A percentile compares a stretch with the other conserved stretches of the same genome.
phyloP scores from a whole-genome alignment of 352 stramenopile species.

The Peronospora belbahrii region DNA sequence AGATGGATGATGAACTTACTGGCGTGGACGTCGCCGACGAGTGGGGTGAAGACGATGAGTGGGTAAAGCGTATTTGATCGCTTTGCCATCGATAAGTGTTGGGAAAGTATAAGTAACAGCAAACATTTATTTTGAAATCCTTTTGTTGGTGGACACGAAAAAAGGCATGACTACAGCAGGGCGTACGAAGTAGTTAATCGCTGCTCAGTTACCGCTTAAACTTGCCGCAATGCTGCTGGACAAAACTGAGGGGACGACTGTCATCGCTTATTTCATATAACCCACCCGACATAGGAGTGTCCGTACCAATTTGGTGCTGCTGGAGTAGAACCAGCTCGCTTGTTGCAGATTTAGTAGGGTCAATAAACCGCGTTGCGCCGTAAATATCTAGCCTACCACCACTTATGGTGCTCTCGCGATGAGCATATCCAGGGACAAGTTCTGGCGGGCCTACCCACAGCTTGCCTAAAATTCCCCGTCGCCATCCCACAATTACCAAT shows the following conservation, averaged over 20 bases:
- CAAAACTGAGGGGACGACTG: constrained; percentile 13
- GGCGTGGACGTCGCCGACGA: constrained; percentile 35
- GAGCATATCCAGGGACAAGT: constrained; percentile 28
- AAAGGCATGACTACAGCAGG: too few relatives aligned
- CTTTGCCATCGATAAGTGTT: constrained; percentile 1
- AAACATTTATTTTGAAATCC: constrained; percentile 21
- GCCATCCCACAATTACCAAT: constrained; percentile 64
- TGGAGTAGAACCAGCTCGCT: constrained; percentile 38
- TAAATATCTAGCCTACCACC: constrained; percentile 23
- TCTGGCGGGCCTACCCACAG: constrained; percentile 86
- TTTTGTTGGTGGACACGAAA: constrained; percentile 16
- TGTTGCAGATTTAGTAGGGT: constrained; percentile 15
- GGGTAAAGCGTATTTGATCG: constrained; percentile 59
- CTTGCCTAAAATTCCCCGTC: constrained; percentile 78
- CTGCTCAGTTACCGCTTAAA: constrained; percentile 4
- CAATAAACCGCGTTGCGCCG: constrained; percentile 20
- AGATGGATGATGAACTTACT: constrained; percentile 56
- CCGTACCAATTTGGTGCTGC: constrained; percentile 14
- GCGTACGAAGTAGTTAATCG: not conserved
- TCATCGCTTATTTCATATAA: constrained; percentile 37
- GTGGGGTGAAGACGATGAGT: constrained; percentile 79
- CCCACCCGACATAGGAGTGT: constrained; percentile 32
- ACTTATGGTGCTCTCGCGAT: constrained; percentile 19
- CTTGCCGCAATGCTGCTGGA: constrained; percentile 6
- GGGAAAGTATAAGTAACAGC: constrained; percentile 18